A percentile compares a stretch with the other conserved stretches of the same genome.
Conservation (phyloP, 139 green algal genomes). For the Raphidocelis subcapitata region DNA sequence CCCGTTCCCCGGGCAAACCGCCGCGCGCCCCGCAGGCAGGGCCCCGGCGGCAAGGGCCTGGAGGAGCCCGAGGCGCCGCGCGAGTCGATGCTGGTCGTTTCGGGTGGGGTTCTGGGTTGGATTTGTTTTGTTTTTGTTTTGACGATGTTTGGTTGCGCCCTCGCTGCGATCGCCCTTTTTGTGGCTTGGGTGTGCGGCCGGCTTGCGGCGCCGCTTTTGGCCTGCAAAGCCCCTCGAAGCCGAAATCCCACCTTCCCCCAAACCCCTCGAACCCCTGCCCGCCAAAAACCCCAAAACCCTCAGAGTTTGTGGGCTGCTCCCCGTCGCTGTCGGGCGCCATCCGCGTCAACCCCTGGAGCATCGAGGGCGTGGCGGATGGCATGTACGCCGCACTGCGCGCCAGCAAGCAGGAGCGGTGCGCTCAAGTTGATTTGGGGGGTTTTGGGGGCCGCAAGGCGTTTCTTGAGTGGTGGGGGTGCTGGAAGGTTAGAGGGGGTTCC, state of each 20-base stretch:
- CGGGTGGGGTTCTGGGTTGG: conserved; percentile 37
- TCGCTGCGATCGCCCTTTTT: too few relatives aligned
- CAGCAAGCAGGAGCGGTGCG: conserved; percentile 15
- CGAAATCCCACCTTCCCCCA: too few relatives aligned
- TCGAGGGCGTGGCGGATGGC: conserved; percentile 87
- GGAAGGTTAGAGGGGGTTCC: too few relatives aligned
- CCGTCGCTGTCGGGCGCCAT: conserved; percentile 91
- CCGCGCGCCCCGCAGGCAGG: not conserved
- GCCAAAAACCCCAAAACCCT: too few relatives aligned
- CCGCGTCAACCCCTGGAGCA: conserved; percentile 96
- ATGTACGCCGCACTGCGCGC: conserved; percentile 84
- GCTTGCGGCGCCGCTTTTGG: too few relatives aligned
- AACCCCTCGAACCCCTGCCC: not conserved
- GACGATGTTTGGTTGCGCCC: too few relatives aligned
- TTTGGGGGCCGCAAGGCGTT: not conserved
- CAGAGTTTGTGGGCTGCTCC: conserved; percentile 98
- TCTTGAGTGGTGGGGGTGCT: not conserved
- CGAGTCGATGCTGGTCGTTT: conserved; percentile 81
- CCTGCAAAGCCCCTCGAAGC: too few relatives aligned
- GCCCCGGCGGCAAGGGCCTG: not conserved
- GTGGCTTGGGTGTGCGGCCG: too few relatives aligned
- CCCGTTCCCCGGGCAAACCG: too few relatives aligned
- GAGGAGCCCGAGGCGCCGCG: not conserved
- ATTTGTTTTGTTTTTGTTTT: too few relatives aligned
- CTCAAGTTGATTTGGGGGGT: too few relatives aligned